phyloP scores from a whole-genome alignment of 1,284 basidiomycete species.

The Nidula niveotomentosa region DNA sequence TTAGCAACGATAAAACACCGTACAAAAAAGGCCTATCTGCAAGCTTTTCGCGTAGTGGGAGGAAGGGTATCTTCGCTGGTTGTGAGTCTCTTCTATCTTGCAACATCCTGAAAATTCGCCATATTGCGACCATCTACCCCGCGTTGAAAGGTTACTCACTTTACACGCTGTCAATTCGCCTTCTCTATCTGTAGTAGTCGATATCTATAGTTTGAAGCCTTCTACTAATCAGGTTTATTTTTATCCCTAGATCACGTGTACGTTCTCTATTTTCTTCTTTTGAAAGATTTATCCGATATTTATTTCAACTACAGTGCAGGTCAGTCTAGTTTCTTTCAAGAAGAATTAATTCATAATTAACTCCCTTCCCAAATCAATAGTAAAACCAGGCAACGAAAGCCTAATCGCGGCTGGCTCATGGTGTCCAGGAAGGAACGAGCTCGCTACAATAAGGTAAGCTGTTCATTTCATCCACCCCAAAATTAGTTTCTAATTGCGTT shows the following conservation, averaged over 20 bases:
- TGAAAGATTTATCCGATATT: too few relatives aligned
- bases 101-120: background rate
- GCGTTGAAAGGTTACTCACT: too few relatives aligned
- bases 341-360: too few relatives aligned
- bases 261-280: slow-evolving; percentile 11
- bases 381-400: slow-evolving; percentile 69
- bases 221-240: slow-evolving; percentile 5
- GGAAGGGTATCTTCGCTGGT: slow-evolving; percentile 76
- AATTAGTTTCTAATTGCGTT: background rate
- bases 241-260: slow-evolving; percentile 43
- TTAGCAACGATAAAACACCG: slow-evolving; percentile 92
- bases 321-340: too few relatives aligned
- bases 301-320: too few relatives aligned
- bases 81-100: slow-evolving; percentile 48
- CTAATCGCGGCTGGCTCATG: slow-evolving; percentile 81
- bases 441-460: slow-evolving; percentile 68
- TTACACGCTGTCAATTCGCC: too few relatives aligned
- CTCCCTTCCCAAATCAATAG: slow-evolving; percentile 29
- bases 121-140: too few relatives aligned
- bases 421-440: slow-evolving; percentile 81
- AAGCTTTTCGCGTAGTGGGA: slow-evolving; percentile 76
- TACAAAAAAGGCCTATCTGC: slow-evolving; percentile 84
- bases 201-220: too few relatives aligned
- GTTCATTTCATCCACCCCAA: slow-evolving; percentile 2
- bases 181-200: too few relatives aligned